Percentiles rank a stretch among this genome's conserved stretches.
phyloP scores from a whole-genome alignment of 257 asterid species.

The Solanum piurae region DNA sequence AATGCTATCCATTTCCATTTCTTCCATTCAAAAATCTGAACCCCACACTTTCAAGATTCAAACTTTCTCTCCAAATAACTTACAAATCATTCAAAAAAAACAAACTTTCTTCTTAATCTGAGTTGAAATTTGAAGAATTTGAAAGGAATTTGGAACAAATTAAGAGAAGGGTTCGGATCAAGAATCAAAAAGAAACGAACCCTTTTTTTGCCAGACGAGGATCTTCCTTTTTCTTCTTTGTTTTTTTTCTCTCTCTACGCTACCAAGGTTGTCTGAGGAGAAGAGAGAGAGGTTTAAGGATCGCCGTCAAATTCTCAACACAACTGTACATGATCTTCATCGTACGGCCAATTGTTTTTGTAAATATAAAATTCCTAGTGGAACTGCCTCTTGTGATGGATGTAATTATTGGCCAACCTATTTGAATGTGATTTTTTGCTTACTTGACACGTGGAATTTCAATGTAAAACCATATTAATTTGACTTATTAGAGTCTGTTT shows the following conservation, averaged over 20 bases:
- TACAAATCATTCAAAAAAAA: background rate
- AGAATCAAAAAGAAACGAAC: background rate
- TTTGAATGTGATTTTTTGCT: background rate
- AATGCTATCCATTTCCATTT: constrained; percentile 56
- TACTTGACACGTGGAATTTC: background rate
- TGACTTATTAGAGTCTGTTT: no score
- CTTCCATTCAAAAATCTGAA: background rate
- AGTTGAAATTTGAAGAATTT: background rate
- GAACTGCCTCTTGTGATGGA: background rate
- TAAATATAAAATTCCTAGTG: background rate
- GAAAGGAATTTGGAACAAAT: background rate
- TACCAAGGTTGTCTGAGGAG: constrained; percentile 13
- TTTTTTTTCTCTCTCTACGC: background rate
- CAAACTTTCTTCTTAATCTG: background rate
- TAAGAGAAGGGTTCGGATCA: background rate
- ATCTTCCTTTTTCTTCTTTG: constrained; percentile 6
- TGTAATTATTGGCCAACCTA: background rate
- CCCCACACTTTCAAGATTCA: background rate
- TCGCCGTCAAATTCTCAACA: constrained; percentile 25
- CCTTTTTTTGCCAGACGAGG: constrained; percentile 5
- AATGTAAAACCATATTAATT: background rate
- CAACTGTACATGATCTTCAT: constrained; percentile 14
- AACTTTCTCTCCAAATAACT: background rate
- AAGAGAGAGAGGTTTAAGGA: constrained; percentile 26
- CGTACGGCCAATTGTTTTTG: constrained; percentile 17